A percentile compares a stretch with the other conserved stretches of the same genome.
These are phyloP conservation scores for Periconia sp. DNA, from an alignment of 2,329 filamentous ascomycete genomes.

Conservation along the genomic window DNA sequence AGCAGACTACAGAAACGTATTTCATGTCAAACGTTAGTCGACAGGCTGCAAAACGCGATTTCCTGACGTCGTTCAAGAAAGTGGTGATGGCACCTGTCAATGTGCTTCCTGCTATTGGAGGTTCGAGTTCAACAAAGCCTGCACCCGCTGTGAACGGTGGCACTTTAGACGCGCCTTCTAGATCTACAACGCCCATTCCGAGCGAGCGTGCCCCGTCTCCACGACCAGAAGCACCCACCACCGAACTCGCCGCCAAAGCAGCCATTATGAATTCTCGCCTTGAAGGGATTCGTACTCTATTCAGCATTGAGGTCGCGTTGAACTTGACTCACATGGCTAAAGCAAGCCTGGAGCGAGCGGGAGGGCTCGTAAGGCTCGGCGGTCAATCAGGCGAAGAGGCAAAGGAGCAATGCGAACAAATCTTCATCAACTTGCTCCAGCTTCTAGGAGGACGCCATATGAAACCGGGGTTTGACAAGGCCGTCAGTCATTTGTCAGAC, in stretches of 20 bases:
- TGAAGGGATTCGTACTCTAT: constrained; percentile 92
- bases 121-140: constrained; percentile 45
- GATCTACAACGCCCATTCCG: constrained; percentile 46
- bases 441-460: constrained; percentile 87
- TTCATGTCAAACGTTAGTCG: constrained; percentile 96
- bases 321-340: constrained; percentile 90
- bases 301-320: constrained; percentile 94
- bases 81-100: constrained; percentile 99
- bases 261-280: constrained; percentile 94
- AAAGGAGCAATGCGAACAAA: constrained; percentile 83
- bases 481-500: constrained; percentile 84
- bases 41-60: constrained; percentile 95
- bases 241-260: constrained; percentile 95
- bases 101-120: constrained; percentile 72
- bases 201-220: constrained; percentile 46
- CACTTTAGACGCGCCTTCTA: constrained; percentile 37
- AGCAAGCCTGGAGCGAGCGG: constrained; percentile 81
- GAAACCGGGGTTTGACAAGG: constrained; percentile 90
- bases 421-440: constrained; percentile 84
- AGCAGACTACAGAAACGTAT: constrained; percentile 88
- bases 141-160: constrained; percentile 31
- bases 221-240: constrained; percentile 73
- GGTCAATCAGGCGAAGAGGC: constrained; percentile 83
- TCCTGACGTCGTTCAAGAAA: constrained; percentile 95
- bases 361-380: constrained; percentile 80